phyloP scores from a whole-genome alignment of 2,329 filamentous ascomycete genomes.

The Aspergillus sp. region DNA sequence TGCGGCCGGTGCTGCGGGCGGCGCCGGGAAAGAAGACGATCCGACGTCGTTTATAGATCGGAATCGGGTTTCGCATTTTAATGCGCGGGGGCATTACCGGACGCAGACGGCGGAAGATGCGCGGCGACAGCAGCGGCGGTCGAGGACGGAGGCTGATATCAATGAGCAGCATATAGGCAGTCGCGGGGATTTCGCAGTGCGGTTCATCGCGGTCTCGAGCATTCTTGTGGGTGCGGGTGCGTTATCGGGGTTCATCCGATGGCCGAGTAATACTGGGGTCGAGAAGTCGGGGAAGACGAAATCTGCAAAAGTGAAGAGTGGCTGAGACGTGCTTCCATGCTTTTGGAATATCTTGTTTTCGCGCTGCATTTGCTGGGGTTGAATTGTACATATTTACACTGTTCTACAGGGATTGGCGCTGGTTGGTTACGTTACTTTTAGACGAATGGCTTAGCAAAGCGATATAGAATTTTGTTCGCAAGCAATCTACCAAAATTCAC shows the following conservation, averaged over 20 bases:
- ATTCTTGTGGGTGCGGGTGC: conserved; percentile 34
- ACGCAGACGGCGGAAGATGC: conserved; percentile 68
- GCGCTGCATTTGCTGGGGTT: not conserved
- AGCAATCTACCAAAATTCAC: not conserved
- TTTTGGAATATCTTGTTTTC: not conserved
- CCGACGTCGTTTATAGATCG: conserved; percentile 38
- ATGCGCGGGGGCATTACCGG: conserved; percentile 68
- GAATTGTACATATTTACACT: not conserved
- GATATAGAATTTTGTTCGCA: not conserved
- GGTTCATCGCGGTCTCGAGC: conserved; percentile 41
- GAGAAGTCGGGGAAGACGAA: not conserved
- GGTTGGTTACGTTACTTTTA: not conserved
- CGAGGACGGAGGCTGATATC: conserved; percentile 33
- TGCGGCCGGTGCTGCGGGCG: conserved; percentile 7
- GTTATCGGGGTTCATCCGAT: conserved; percentile 27
- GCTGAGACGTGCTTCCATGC: not conserved
- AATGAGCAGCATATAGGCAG: conserved; percentile 24
- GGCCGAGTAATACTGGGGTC: conserved; percentile 2
- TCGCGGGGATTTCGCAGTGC: conserved; percentile 28
- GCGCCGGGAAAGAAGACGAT: conserved; percentile 28
- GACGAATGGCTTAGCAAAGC: not conserved
- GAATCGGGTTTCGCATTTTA: conserved; percentile 72
- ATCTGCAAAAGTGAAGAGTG: not conserved
- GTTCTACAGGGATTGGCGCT: not conserved
- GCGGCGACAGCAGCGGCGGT: conserved; percentile 47